Evolutionary conservation across 768 basidiomycete species (phyloP).

Genomic region (Boletus rufocinnamomeus): DNA sequence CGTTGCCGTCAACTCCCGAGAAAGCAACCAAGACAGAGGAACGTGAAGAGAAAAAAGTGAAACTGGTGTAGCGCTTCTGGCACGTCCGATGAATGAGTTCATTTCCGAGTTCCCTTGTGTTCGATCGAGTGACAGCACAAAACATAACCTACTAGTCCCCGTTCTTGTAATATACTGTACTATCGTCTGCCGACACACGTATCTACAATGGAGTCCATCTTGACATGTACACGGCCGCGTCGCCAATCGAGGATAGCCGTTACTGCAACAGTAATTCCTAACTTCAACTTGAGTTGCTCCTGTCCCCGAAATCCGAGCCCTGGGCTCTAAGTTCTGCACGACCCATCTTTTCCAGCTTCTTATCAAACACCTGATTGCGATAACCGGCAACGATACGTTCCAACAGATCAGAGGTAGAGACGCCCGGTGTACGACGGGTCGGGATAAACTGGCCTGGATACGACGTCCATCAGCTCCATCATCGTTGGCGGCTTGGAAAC

Average conservation of each 20-base stretch:
- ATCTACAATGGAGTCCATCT: conserved; percentile 2
- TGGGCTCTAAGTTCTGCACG: conserved; percentile 67
- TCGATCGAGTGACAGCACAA: not conserved
- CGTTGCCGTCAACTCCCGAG: not conserved
- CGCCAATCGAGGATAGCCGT: too few relatives aligned
- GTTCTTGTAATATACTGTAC: conserved; percentile 17
- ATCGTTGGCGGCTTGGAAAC: not conserved
- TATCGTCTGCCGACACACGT: not conserved
- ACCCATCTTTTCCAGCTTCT: conserved; percentile 89
- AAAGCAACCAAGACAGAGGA: conserved; percentile 12
- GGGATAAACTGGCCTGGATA: conserved; percentile 87
- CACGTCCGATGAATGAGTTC: not conserved
- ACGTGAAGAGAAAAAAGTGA: conserved; percentile 25
- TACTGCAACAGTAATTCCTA: not conserved
- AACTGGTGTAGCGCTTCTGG: conserved; percentile 7
- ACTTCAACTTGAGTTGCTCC: conserved; percentile 8
- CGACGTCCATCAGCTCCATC: conserved; percentile 1
- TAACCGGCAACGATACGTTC: conserved; percentile 91
- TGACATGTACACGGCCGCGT: not conserved
- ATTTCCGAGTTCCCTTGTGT: not conserved
- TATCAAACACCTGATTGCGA: conserved; percentile 81
- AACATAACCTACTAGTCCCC: not conserved
- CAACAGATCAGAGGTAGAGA: conserved; percentile 91
- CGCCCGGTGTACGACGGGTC: conserved; percentile 90
- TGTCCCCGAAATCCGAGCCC: conserved; percentile 34